Evolutionary conservation across 768 basidiomycete genomes (phyloP).

Genomic region (Boletus sp.): DNA sequence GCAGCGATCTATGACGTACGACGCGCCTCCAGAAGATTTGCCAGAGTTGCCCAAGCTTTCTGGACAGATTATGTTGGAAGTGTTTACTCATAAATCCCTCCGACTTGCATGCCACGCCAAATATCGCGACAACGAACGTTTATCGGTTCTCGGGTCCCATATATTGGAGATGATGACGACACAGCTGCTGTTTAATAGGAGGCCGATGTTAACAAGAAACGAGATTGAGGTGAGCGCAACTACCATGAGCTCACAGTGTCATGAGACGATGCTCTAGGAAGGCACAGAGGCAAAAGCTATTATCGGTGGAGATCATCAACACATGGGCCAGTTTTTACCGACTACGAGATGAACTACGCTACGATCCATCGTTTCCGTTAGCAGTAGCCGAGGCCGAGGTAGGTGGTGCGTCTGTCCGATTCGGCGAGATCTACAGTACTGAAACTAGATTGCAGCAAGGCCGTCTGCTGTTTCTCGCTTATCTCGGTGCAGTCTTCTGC

Average conservation of each 20-base stretch:
- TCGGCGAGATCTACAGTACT: conserved; percentile 13
- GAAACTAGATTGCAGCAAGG: conserved; percentile 45
- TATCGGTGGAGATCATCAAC: conserved; percentile 35
- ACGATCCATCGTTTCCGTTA: conserved; percentile 29
- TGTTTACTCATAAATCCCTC: conserved; percentile 69
- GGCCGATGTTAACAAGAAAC: conserved; percentile 46
- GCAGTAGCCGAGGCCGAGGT: conserved; percentile 38
- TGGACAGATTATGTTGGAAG: conserved; percentile 58
- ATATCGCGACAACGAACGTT: conserved; percentile 57
- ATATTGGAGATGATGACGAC: conserved; percentile 50
- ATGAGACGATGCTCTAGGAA: conserved; percentile 27
- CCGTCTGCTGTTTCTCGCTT: conserved; percentile 58
- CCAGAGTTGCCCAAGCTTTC: conserved; percentile 51
- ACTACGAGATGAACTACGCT: conserved; percentile 34
- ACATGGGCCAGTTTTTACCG: conserved; percentile 39
- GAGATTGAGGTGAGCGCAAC: conserved; percentile 52
- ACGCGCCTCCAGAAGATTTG: conserved; percentile 28
- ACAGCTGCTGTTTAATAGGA: conserved; percentile 45
- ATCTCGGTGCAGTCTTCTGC: conserved; percentile 62
- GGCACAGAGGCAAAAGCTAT: conserved; percentile 24
- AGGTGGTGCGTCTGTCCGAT: conserved; percentile 22
- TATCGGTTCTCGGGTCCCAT: conserved; percentile 49
- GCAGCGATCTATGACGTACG: conserved; percentile 33
- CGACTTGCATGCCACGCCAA: conserved; percentile 40
- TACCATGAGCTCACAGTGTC: conserved; percentile 10